Evolutionary conservation across 495 filamentous ascomycete genomes (phyloP), one percentile per base, ranked within the genome.

Genomic region (Rostrohypoxylon terebratum): DNA sequence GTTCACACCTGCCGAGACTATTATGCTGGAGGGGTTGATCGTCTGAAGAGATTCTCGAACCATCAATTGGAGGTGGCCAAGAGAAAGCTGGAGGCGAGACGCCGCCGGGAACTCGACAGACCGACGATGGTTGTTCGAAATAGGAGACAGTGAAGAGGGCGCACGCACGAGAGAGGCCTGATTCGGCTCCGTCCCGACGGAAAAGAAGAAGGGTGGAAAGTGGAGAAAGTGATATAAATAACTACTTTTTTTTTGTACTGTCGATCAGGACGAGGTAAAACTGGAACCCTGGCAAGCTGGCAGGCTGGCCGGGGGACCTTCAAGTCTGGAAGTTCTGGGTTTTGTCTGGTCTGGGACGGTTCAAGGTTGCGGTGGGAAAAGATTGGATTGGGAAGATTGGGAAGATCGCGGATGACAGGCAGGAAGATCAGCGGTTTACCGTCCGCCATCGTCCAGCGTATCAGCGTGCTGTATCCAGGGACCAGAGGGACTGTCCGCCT

Each of bases 151-250:
- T 45, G 21, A 18, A 18, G 14, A 38, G 34, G 14, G 38, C 11
- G 38, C 38, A 14, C 13, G 38, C 38, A 42, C 44, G 53, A 63
- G 55, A 33, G 42, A 60, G 42, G 20, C 53, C 57, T 60, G 59
- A 69, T 66, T 77, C 74, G 74, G 74, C 68, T 74, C 70, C 74
- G 68, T 68, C 73, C 71, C 71, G 76, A 76, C 61, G 65, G 73
- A 74, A 62, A 72, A 63, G 61, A 71, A 38, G 68, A 60, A 63
- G 64, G 63, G 50, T 58, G 23, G 20, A 54, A 50, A 48, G 55
- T 59, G 55, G 55, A 42, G 55, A 59, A 59, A 8, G 20, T n/a
- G 25, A 59, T 59, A 59, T 59, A 59, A 59, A 59, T 59, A 59
- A 44, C 54, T n/a, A 58, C 55, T 42, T 7, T 4, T 7, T 4